Percentiles rank a stretch among this genome's conserved stretches.
Evolutionary conservation across 2,329 filamentous ascomycete genomes (phyloP).

Genomic region (Arthrobotrys sinensis): DNA sequence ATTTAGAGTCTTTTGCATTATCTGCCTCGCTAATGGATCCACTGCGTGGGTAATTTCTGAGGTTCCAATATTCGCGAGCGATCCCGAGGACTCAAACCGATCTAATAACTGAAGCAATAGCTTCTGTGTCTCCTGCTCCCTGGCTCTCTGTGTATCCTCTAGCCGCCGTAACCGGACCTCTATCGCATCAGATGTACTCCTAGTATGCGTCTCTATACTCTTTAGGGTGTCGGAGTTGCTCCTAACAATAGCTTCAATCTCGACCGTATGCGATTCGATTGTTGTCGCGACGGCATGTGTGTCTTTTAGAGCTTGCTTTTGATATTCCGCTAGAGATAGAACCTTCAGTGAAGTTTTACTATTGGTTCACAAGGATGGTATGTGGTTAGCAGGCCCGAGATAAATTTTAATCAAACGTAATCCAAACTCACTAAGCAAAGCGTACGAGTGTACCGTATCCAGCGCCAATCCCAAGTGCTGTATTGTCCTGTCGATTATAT

Average conservation of each 20-base stretch:
- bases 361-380: slow-evolving; percentile 3
- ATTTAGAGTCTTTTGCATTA: slow-evolving; percentile 52
- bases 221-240: slow-evolving; percentile 33
- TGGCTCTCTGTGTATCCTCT: slow-evolving; percentile 22
- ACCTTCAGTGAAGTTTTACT: slow-evolving; percentile 60
- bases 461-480: slow-evolving; percentile 53
- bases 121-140: slow-evolving; percentile 54
- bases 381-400: slow-evolving; percentile 4
- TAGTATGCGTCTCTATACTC: slow-evolving; percentile 20
- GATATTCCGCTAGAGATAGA: slow-evolving; percentile 42
- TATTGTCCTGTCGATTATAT: slow-evolving; percentile 53
- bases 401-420: background rate
- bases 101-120: slow-evolving; percentile 44
- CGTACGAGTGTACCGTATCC: slow-evolving; percentile 60
- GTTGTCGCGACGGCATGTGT: slow-evolving; percentile 17
- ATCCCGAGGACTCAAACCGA: slow-evolving; percentile 37
- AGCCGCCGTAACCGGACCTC: slow-evolving; percentile 38
- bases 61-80: slow-evolving; percentile 19
- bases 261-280: slow-evolving; percentile 46
- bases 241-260: slow-evolving; percentile 40
- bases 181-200: slow-evolving; percentile 24
- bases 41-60: slow-evolving; percentile 45
- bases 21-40: slow-evolving; percentile 44
- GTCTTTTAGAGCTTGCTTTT: slow-evolving; percentile 34
- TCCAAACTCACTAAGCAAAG: slow-evolving; percentile 55